Percentiles rank a stretch among this genome's conserved stretches.
These are phyloP conservation scores for Aspergillus candidus DNA, from an alignment of 2,329 filamentous ascomycete genomes.

Conservation along the genomic window DNA sequence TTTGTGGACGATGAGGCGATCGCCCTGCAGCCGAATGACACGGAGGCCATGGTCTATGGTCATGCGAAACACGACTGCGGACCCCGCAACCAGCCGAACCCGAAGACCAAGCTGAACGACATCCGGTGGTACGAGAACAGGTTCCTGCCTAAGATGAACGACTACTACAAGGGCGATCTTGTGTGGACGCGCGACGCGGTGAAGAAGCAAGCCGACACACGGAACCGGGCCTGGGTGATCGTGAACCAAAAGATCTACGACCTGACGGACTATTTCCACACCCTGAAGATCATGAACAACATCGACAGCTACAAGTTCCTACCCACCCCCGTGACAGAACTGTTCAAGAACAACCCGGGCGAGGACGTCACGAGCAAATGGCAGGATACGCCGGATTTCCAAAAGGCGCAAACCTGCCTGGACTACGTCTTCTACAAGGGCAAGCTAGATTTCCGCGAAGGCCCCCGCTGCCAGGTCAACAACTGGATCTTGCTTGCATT, in stretches of 20 bases:
- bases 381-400: conserved; percentile 46
- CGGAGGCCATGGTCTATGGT: conserved; percentile 54
- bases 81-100: conserved; percentile 47
- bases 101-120: conserved; percentile 53
- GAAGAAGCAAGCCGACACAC: conserved; percentile 57
- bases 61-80: conserved; percentile 68
- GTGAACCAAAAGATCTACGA: conserved; percentile 76
- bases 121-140: conserved; percentile 68
- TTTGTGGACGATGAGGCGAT: conserved; percentile 58
- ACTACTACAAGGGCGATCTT: conserved; percentile 81
- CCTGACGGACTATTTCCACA: conserved; percentile 85
- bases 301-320: conserved; percentile 63
- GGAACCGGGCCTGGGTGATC: conserved; percentile 71
- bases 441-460: conserved; percentile 74
- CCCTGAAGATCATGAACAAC: conserved; percentile 54
- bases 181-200: conserved; percentile 62
- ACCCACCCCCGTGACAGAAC: conserved; percentile 57
- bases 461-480: conserved; percentile 73
- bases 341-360: conserved; percentile 73
- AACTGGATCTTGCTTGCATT: conserved; percentile 86
- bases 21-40: conserved; percentile 50
- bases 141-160: conserved; percentile 73
- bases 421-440: conserved; percentile 78
- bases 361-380: conserved; percentile 66
- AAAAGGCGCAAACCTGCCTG: conserved; percentile 71